Percentiles rank a stretch among this genome's conserved stretches.
Evolutionary conservation across 2,329 filamentous ascomycete species (phyloP).

Genomic region (Drechslerella stenobrocha): DNA sequence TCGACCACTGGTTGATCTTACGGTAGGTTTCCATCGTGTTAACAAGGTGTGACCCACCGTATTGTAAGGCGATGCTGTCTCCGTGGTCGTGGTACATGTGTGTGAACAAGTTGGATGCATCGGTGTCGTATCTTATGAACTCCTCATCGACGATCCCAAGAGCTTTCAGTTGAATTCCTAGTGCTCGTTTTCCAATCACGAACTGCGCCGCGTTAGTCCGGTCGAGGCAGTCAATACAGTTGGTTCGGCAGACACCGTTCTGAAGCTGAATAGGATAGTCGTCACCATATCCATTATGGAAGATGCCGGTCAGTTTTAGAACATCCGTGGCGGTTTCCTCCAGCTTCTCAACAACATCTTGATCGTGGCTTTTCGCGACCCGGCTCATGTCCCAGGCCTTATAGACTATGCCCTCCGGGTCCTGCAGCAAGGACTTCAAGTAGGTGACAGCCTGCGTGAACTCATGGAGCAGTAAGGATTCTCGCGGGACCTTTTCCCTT

Average conservation of each 20-base stretch:
- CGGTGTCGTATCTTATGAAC: slow-evolving; percentile 86
- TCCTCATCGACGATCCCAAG: slow-evolving; percentile 81
- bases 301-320: slow-evolving; percentile 83
- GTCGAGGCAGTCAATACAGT: slow-evolving; percentile 97
- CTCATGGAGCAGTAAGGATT: slow-evolving; percentile 85
- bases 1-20: slow-evolving; percentile 99
- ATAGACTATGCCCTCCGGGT: slow-evolving; percentile 82
- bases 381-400: slow-evolving; percentile 98
- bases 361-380: slow-evolving; percentile 85
- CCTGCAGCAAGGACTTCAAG: slow-evolving; percentile 88
- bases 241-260: slow-evolving; percentile 90
- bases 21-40: slow-evolving; percentile 99
- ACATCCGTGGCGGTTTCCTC: slow-evolving; percentile 89
- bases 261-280: slow-evolving; percentile 71
- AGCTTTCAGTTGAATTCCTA: slow-evolving; percentile 88
- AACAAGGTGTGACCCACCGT: slow-evolving; percentile 93
- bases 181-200: slow-evolving; percentile 89
- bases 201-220: slow-evolving; percentile 97
- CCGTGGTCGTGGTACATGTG: slow-evolving; percentile 99
- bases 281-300: slow-evolving; percentile 81
- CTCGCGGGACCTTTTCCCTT: slow-evolving; percentile 81
- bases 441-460: slow-evolving; percentile 87
- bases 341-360: slow-evolving; percentile 90
- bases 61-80: slow-evolving; percentile 96
- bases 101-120: slow-evolving; percentile 93